Evolutionary conservation across 768 basidiomycete species (phyloP), one percentile per base, ranked within the genome.

Genomic region (Phaeolepiota aurea): DNA sequence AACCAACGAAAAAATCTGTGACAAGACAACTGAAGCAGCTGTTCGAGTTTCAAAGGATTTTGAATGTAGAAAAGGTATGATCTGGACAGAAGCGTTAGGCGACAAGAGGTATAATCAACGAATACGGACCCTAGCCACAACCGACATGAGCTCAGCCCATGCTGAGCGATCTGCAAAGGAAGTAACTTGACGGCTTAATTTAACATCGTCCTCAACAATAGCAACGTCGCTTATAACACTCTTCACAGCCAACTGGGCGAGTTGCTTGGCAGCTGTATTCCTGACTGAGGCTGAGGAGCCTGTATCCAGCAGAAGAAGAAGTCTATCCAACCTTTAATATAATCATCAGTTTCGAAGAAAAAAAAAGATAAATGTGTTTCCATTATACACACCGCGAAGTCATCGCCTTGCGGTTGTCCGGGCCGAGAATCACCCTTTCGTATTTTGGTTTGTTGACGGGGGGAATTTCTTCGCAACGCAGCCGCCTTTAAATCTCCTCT

Each of bases 191-290:
- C 79, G 74, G 41, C 54, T 65, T 22, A 74, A 64, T 57, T 87
- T 87, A 49, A 83, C 63, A 57, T 87, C 80, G 45, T 89, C 85
- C 53, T 87, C 83, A 38, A 65, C 61, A 49, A 81, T 64, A n/a
- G 78, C 69, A 39, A 87, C 82, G 69, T 90, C 87, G 54, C 74
- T 80, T 42, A 81, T 79, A 44, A 96, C 84, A 49, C 82, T 82
- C 61, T 90, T 84, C 14, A 78, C 82, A 0, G 91, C 91, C 39
- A 99, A 71, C 47, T 93, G 88, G 0, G 92, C 92, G 33, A 99
- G 72, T 58, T 99, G 96, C 54, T 90, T 92, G 3, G 93, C 93
- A 0, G 96, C 94, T n/a, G 96, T 96, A 47, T 80, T 80, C 56
- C 93, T 78, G 49, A 99, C 84, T 37, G 86, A 84, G 31, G 75